Conservation (phyloP, 306 rosid species). For the Arachis hypogaea region DNA sequence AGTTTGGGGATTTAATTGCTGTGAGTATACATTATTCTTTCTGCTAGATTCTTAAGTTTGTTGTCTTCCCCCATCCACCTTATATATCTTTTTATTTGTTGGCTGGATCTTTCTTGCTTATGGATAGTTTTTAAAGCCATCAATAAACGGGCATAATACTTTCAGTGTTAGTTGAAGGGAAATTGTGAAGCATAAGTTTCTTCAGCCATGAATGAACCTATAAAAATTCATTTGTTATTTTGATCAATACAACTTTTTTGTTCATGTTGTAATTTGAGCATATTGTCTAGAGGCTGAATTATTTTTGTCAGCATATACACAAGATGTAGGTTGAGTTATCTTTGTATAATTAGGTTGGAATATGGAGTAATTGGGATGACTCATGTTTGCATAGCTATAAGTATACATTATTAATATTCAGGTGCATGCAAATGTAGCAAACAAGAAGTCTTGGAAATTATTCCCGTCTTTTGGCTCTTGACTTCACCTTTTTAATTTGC, state of each 20-base stretch:
- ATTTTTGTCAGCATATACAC: too few relatives aligned
- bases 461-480: neutral
- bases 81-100: neutral
- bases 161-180: constrained; percentile 16
- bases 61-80: neutral
- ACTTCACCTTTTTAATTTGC: constrained; percentile 1
- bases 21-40: constrained; percentile 58
- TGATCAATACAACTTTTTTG: neutral
- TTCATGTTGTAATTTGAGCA: constrained; percentile 11
- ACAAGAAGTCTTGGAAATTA: neutral
- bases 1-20: constrained; percentile 95
- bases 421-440: constrained; percentile 6
- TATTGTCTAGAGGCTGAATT: neutral
- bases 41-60: neutral
- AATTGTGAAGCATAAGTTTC: neutral
- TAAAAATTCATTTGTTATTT: neutral
- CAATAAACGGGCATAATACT: constrained; percentile 5
- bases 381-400: neutral
- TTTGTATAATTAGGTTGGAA: neutral
- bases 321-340: neutral
- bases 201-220: constrained; percentile 4
- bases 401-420: neutral
- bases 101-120: neutral
- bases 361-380: constrained; percentile 5
- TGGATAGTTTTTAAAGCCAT: neutral